Percentiles rank a stretch among this genome's conserved stretches.
Evolutionary conservation across 2,329 filamentous ascomycete genomes (phyloP).

Genomic region (Myriosclerotinia curreyana): DNA sequence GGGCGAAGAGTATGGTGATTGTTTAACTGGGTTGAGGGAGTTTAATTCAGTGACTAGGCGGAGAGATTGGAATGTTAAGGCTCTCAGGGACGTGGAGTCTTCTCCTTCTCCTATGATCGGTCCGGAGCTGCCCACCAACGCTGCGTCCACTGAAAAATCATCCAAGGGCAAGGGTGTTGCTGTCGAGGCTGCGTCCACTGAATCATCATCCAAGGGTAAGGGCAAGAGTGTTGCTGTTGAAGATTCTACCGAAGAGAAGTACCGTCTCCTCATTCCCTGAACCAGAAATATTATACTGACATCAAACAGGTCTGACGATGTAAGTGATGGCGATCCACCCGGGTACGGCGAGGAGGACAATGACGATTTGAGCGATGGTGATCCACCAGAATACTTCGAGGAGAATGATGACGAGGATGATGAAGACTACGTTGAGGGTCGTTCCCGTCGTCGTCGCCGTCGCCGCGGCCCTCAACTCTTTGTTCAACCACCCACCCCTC

Average conservation of each 20-base stretch:
- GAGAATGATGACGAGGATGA: not conserved
- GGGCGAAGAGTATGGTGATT: conserved; percentile 4
- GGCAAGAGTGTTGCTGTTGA: not conserved
- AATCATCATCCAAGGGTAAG: not conserved
- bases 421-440: not conserved
- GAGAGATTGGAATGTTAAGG: conserved; percentile 22
- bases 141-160: not conserved
- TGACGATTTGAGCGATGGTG: conserved; percentile 2
- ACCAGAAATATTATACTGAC: not conserved
- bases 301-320: not conserved
- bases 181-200: not conserved
- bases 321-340: conserved; percentile 8
- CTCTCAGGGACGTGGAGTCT: not conserved
- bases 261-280: not conserved
- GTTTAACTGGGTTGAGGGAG: conserved; percentile 4
- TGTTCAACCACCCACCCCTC: not conserved
- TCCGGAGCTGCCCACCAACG: not conserved
- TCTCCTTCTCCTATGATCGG: not conserved
- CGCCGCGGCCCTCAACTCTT: not conserved
- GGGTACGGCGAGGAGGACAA: not conserved
- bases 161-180: not conserved
- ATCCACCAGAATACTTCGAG: not conserved
- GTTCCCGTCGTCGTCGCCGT: not conserved
- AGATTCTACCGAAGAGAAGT: not conserved
- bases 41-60: conserved; percentile 6